A percentile compares a stretch with the other conserved stretches of the same genome.
Conservation (phyloP, 108 stramenopile genomes). For the Bacterosira constricta region DNA sequence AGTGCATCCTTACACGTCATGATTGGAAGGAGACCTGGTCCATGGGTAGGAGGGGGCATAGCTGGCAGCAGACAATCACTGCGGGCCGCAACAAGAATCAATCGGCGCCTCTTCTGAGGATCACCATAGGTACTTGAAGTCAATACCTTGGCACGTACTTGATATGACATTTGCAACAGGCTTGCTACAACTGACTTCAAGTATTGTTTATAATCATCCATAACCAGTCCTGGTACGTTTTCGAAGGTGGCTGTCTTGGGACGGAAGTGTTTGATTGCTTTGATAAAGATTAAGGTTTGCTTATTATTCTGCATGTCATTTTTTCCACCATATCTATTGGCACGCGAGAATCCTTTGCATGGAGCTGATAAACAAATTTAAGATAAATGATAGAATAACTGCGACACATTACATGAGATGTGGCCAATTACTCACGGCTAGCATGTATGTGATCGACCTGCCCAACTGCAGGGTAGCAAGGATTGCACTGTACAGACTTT, state of each 20-base stretch:
- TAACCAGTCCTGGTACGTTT: slow-evolving; percentile 54
- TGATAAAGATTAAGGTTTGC: slow-evolving; percentile 49
- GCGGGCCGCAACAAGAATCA: slow-evolving; percentile 52
- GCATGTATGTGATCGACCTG: slow-evolving; percentile 50
- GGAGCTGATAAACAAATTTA: slow-evolving; percentile 52
- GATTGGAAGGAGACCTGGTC: slow-evolving; percentile 30
- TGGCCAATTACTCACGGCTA: slow-evolving; percentile 2
- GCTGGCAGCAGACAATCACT: slow-evolving; percentile 37
- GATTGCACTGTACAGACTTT: slow-evolving; percentile 17
- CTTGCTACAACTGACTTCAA: slow-evolving; percentile 29
- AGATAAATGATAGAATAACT: too few relatives aligned
- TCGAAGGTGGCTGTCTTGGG: slow-evolving; percentile 55
- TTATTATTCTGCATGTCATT: slow-evolving; percentile 54
- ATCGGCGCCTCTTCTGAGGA: slow-evolving; percentile 53
- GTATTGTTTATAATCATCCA: slow-evolving; percentile 27
- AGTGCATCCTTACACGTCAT: slow-evolving; percentile 49
- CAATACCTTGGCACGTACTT: slow-evolving; percentile 47
- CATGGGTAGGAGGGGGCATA: slow-evolving; percentile 52
- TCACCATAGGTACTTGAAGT: slow-evolving; percentile 50
- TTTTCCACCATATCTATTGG: slow-evolving; percentile 60
- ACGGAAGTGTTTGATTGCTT: slow-evolving; percentile 44
- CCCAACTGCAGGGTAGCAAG: slow-evolving; percentile 23
- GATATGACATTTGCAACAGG: slow-evolving; percentile 50
- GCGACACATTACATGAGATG: too few relatives aligned
- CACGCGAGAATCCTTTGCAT: slow-evolving; percentile 66